Evolutionary conservation across 257 asterid genomes (phyloP), one percentile per base, ranked within the genome.

Genomic region (Capsicum baccatum): DNA sequence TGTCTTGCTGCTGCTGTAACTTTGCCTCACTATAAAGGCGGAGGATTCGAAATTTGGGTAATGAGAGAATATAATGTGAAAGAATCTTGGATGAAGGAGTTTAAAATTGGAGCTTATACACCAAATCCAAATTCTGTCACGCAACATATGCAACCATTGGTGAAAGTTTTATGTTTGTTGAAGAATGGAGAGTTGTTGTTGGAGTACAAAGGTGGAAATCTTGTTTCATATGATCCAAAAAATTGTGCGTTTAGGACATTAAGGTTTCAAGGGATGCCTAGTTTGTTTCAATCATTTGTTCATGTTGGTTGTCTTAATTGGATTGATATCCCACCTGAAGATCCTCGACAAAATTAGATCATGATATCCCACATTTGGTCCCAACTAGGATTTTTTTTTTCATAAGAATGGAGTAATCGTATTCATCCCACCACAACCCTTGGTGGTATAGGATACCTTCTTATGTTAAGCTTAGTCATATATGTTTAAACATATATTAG

Each of bases 281-380:
- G 50, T 66, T 14, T 86, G 26, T 91, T 84, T 71, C 87, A 81
- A 62, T 66, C 89, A 9, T 76, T 83, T 16, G 62, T 88, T 86
- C 93, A 84, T 89, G 88, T 89, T 57, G 92, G 92, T 16, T 88
- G 90, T 80, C 89, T 88, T 35, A 86, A 86, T n/a, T 83, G 83
- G 70, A 60, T 83, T 19, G 85, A 44, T 9, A 4, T 9, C 0
- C 37, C 79, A 71, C 79, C 9, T 16, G 55, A 6, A 35, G 26
- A 15, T 26, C 33, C 33, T 26, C 33, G 33, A 26, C 33, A 26
- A 26, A 26, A 26, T 26, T 26, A 26, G 33, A 26, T 26, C 33
- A 26, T 26, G 33, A 26, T 26, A 26, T 26, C 33, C 33, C 33
- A 26, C 33, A 26, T 26, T 26, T 26, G 33, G 33, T 26, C 33